Conservation (phyloP, 1,139 yeast species). For the Kluyveromyces sp. region DNA sequence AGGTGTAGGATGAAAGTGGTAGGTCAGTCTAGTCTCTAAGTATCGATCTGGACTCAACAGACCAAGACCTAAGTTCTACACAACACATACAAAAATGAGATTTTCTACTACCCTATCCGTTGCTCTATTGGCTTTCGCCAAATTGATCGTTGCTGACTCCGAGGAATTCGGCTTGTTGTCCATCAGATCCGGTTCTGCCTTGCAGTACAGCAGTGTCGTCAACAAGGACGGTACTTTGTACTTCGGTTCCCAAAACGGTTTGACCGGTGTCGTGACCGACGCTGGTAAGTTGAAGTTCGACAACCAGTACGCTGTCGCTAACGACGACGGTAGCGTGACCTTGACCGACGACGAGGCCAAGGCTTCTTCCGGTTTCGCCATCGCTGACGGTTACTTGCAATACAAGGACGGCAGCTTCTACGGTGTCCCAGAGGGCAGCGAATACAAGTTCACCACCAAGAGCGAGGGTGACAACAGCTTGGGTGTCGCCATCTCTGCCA, state of each 20-base stretch:
- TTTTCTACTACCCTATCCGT: slow-evolving; percentile 3
- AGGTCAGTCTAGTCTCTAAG: too few species aligned
- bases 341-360: slow-evolving; percentile 13
- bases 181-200: slow-evolving; percentile 31
- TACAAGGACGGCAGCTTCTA: slow-evolving; percentile 25
- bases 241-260: slow-evolving; percentile 11
- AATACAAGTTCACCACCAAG: slow-evolving; percentile 16
- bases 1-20: too few species aligned
- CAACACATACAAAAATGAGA: slow-evolving; percentile 2
- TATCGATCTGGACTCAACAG: too few species aligned
- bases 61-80: too few species aligned
- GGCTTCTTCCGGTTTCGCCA: slow-evolving; percentile 29
- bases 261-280: slow-evolving; percentile 18
- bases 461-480: slow-evolving; percentile 10
- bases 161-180: slow-evolving; percentile 30
- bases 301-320: slow-evolving; percentile 25
- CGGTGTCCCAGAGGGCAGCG: slow-evolving; percentile 15
- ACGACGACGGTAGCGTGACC: slow-evolving; percentile 16
- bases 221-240: slow-evolving; percentile 11
- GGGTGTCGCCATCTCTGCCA: slow-evolving; percentile 17
- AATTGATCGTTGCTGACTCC: slow-evolving; percentile 28
- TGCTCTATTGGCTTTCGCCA: slow-evolving; percentile 13
- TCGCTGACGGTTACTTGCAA: slow-evolving; percentile 23
- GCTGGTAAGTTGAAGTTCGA: slow-evolving; percentile 24
- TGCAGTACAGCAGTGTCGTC: slow-evolving; percentile 24